These are phyloP conservation scores for Tuber indicum DNA, from an alignment of 495 filamentous ascomycete genomes.

Conservation along the genomic window DNA sequence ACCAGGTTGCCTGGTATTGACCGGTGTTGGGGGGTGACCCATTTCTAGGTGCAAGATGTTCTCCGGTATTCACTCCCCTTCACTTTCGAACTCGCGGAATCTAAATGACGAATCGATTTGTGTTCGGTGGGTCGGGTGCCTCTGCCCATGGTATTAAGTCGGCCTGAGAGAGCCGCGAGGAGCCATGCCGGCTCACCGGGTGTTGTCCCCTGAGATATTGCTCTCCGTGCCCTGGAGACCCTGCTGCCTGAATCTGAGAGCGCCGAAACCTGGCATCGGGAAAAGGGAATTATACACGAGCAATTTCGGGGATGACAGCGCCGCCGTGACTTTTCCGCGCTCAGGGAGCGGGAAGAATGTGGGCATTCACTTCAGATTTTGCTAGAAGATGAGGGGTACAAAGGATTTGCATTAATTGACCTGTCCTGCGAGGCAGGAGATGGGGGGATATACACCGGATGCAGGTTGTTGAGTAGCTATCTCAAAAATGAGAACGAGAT, in stretches of 20 bases:
- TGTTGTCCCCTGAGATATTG: slow-evolving; percentile 57
- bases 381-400: slow-evolving; percentile 70
- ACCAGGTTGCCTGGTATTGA: too few species aligned
- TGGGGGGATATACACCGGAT: slow-evolving; percentile 51
- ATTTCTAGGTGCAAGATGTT: background rate
- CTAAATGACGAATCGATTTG: slow-evolving; percentile 6
- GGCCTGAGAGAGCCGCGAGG: slow-evolving; percentile 66
- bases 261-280: slow-evolving; percentile 53
- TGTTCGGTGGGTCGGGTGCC: slow-evolving; percentile 50
- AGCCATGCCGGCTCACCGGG: slow-evolving; percentile 61
- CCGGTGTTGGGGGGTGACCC: too few species aligned
- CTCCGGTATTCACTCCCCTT: slow-evolving; percentile 8
- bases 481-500: slow-evolving; percentile 76
- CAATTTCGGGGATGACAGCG: slow-evolving; percentile 57
- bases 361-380: slow-evolving; percentile 67
- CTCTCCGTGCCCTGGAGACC: slow-evolving; percentile 68
- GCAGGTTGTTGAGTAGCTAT: slow-evolving; percentile 60
- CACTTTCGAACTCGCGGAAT: background rate
- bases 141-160: slow-evolving; percentile 80
- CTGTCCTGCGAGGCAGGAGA: slow-evolving; percentile 58
- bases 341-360: slow-evolving; percentile 48
- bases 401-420: slow-evolving; percentile 69
- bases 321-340: slow-evolving; percentile 52
- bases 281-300: slow-evolving; percentile 52
- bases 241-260: slow-evolving; percentile 69